Conservation (phyloP, 148 eudicot genomes). For the Linanthus parryae region DNA sequence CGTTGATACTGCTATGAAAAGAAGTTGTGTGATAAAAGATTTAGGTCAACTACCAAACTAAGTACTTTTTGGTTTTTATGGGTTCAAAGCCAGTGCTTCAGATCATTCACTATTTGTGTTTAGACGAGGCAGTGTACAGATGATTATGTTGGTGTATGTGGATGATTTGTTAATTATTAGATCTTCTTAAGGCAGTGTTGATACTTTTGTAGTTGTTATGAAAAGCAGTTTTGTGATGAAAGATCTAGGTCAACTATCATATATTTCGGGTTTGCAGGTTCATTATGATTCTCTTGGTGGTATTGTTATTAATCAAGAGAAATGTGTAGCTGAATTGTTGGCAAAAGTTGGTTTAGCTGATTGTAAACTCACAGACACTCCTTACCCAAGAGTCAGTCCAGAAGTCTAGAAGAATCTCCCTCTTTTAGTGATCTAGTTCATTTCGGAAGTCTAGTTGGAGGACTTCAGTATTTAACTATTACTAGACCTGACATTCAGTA, state of each 20-base stretch:
- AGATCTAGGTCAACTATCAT: background rate
- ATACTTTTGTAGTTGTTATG: too few species aligned
- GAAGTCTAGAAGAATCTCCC: background rate
- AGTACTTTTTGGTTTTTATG: too few species aligned
- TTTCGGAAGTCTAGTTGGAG: background rate
- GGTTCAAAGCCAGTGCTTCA: too few species aligned
- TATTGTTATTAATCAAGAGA: background rate
- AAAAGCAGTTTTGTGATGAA: background rate
- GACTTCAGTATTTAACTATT: background rate
- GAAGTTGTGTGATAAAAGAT: too few species aligned
- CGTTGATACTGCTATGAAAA: too few species aligned
- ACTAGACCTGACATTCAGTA: constrained; percentile 2
- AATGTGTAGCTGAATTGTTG: background rate
- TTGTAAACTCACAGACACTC: background rate
- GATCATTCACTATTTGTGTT: too few species aligned
- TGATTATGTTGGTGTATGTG: too few species aligned
- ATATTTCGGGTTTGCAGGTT: background rate
- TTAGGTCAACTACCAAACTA: too few species aligned
- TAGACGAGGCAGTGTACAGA: too few species aligned
- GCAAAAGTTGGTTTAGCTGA: background rate
- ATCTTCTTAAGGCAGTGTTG: too few species aligned
- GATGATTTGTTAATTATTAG: too few species aligned
- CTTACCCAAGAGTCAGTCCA: background rate
- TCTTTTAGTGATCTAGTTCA: background rate
- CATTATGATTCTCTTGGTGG: background rate